Percentiles rank a stretch among this genome's conserved stretches.
These are phyloP conservation scores for Allomyces macrogynus DNA, from an alignment of 192 early-diverging fungal genomes.

Conservation along the genomic window DNA sequence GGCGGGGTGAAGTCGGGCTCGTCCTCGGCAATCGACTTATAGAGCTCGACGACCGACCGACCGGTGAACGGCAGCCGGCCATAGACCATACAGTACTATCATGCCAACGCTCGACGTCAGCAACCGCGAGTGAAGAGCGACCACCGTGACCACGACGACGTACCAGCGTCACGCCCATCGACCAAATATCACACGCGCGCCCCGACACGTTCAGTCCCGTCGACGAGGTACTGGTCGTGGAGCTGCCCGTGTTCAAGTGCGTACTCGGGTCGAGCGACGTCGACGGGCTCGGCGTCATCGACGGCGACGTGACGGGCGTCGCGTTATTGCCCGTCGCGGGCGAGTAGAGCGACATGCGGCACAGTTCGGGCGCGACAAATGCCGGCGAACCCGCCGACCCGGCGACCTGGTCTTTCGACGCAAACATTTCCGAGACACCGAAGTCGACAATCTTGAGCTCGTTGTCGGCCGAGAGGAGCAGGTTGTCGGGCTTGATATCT, in stretches of 20 bases:
- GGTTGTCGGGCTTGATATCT: conserved; percentile 84
- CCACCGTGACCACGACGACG: no score
- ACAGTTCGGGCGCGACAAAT: conserved; percentile 51
- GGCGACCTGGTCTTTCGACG: conserved; percentile 43
- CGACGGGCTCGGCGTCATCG: no score
- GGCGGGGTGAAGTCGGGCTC: conserved; percentile 7
- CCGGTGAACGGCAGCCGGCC: conserved; percentile 67
- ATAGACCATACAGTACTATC: conserved; percentile 49
- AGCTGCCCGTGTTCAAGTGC: no score
- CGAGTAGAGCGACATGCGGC: not conserved
- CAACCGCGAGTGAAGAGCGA: no score
- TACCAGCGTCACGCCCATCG: conserved; percentile 54
- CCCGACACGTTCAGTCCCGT: conserved; percentile 5
- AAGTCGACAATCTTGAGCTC: conserved; percentile 90
- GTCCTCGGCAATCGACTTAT: conserved; percentile 47
- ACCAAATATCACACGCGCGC: conserved; percentile 73
- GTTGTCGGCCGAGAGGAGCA: conserved; percentile 55
- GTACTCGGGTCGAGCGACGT: no score
- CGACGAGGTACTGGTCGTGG: no score
- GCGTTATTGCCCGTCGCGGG: no score
- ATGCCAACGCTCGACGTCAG: conserved; percentile 3
- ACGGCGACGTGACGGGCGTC: no score
- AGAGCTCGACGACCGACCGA: conserved; percentile 52
- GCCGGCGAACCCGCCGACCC: conserved; percentile 75
- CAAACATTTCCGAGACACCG: conserved; percentile 84